Base-by-base conservation (phyloP, 176 grass and related monocot genomes). In the Ensete ventricosum region DNA sequence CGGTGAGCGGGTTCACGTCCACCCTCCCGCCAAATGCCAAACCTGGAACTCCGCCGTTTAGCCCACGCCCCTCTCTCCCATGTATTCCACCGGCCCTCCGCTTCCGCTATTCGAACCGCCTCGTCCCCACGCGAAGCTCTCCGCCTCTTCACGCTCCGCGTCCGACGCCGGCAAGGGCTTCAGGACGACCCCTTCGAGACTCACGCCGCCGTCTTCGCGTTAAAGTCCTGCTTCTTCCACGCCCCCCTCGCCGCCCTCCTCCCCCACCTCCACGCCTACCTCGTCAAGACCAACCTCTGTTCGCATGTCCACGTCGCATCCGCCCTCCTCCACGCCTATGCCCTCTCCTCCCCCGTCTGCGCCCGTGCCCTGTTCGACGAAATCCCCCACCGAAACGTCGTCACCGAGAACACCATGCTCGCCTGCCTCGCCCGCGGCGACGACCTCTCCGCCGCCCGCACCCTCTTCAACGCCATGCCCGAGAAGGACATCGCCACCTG, bases 401-500 rank as follows among this genome's bases (percentile, higher is more conserved):
- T 79, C 27, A 81, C 80, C 71, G 4, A 75, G 79, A 91, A 91
- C 54, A 58, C 74, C 66, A 87, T 91, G 85, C 81, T 91, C 19
- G 8, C 58, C 2, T 88, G 83, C 10, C 65, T 83, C 21, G 82
- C 57, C 22, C 77, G 85, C 48, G 72, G 77, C 52, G 84, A 77
- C 9, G 77, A 75, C 22, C 74, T 88, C 23, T 50, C 27, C 24
- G 69, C 77, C 1, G 81, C 85, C 9, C 74, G 73, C 8, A 11
- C 78, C 1, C 80, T 88, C 80, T 88, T 91, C 50, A 67, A 91
- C 1, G 49, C 3, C 71, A 83, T 91, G 24, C 22, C 80, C 0
- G 60, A 81, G 68, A 88, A 88, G 74, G 85, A 88, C 52, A 27
- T 81, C 2, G 77, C 77, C n/a, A 85, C 89, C 9, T 88, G 89